A percentile compares a stretch with the other conserved stretches of the same genome.
Conservation (phyloP, 176 grass and related monocot species). For the Paspalum notatum region DNA sequence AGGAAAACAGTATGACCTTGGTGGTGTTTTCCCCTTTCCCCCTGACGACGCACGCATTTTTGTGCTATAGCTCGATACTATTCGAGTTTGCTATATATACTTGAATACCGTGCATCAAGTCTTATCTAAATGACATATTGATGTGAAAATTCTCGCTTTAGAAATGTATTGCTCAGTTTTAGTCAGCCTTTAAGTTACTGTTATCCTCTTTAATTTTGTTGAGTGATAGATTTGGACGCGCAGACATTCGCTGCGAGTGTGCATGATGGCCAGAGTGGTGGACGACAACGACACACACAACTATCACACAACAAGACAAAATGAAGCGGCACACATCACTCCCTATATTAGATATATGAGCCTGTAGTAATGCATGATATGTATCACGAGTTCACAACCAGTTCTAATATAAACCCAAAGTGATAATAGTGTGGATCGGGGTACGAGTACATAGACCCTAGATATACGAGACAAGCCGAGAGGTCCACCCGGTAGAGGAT, state of each 20-base stretch:
- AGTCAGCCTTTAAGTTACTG: conserved; percentile 27
- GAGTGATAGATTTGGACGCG: conserved; percentile 51
- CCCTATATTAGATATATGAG: no score
- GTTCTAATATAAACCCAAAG: no score
- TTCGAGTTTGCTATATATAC: not conserved
- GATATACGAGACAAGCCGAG: no score
- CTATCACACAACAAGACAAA: no score
- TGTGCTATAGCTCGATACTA: no score
- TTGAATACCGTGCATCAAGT: not conserved
- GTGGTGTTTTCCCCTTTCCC: no score
- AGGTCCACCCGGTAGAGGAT: no score
- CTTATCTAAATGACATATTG: not conserved
- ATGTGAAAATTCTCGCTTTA: conserved; percentile 3
- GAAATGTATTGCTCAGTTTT: conserved; percentile 1
- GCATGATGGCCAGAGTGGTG: conserved; percentile 23
- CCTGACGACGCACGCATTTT: not conserved
- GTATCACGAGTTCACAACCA: no score
- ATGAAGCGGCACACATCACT: no score
- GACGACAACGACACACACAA: conserved; percentile 22
- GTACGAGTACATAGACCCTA: no score
- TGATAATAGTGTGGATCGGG: no score
- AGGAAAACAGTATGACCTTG: not conserved
- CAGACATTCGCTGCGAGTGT: conserved; percentile 21
- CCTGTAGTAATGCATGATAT: no score
- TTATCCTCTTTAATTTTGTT: not conserved